Evolutionary conservation across 768 basidiomycete genomes (phyloP).

Genomic region (Sistotremastrum niveocremeum): DNA sequence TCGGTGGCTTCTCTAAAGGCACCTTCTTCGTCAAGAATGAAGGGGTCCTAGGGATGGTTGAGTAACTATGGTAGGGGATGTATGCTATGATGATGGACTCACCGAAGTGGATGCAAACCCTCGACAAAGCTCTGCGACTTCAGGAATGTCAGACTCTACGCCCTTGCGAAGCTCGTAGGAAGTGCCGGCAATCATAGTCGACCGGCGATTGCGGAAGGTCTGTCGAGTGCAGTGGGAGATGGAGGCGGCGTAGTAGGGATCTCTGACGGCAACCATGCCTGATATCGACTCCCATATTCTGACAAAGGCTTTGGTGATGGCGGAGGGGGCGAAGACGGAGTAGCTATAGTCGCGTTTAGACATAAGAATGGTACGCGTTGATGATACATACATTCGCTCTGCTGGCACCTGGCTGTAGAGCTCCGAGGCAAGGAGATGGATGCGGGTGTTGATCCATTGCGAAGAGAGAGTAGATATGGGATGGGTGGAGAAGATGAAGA

Average conservation of each 20-base stretch:
- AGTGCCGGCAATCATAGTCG: neutral
- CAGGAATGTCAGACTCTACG: constrained; percentile 21
- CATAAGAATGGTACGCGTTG: too few species aligned
- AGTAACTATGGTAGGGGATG: neutral
- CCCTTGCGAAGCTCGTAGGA: constrained; percentile 32
- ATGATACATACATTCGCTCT: constrained; percentile 22
- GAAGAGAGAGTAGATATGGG: constrained; percentile 19
- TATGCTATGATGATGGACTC: constrained; percentile 13
- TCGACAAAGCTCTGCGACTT: constrained; percentile 35
- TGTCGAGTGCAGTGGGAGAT: constrained; percentile 39
- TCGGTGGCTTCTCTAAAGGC: constrained; percentile 38
- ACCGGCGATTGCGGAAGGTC: constrained; percentile 20
- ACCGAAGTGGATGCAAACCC: constrained; percentile 49
- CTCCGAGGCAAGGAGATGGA: constrained; percentile 27
- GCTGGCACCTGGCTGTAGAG: constrained; percentile 23
- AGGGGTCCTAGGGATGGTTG: constrained; percentile 33
- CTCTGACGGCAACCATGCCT: constrained; percentile 20
- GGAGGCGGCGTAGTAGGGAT: constrained; percentile 51
- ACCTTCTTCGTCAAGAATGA: constrained; percentile 26
- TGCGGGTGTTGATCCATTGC: constrained; percentile 24
- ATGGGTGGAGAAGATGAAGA: constrained; percentile 42
- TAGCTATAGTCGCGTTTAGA: constrained; percentile 18
- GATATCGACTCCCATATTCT: constrained; percentile 35
- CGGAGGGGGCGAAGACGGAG: constrained; percentile 48
- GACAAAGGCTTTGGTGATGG: constrained; percentile 33